Base-by-base conservation (phyloP, 2,329 filamentous ascomycete species). In the Beauveria asiatica region DNA sequence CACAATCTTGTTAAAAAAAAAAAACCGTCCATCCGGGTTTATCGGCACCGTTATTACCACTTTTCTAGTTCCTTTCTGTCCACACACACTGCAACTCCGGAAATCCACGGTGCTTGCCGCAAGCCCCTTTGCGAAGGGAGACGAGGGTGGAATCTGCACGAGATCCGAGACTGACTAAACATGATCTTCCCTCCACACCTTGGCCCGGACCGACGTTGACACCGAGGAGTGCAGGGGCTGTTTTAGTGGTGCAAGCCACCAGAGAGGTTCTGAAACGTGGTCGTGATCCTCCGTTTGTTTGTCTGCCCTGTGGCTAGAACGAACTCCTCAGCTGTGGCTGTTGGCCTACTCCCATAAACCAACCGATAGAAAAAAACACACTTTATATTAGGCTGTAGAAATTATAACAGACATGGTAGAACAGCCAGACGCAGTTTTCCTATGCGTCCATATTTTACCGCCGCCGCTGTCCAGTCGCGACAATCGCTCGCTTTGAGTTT, bases 181-280 rank as follows among this genome's bases (percentile, higher is more conserved):
- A 48, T 17, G 16, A 13, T 48, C 25, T 8, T 19, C 10, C 17
- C 37, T 52, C 30, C 23, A 46, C n/a, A 23, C n/a, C 37, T 13
- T 44, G 23, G 23, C 5, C 9, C 48, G 25, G 48, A 25, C 16
- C 11, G 37, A 19, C 27, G 51, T 30, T 30, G n/a, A 30, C 17
- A 19, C 19, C 6, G 16, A 19, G 6, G 23, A 16, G 2, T 13
- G 8, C 27, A 10, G 30, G 7, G 9, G 30, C 23, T 50, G 55
- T 58, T 44, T 51, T 33, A n/a, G 27, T 23, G 11, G 44, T 51
- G 55, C 55, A 58, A 58, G 46, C 55, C 55, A 50, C 27, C 13
- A 10, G 30, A 10, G 6, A n/a, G 23, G 16, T 30, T 37, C 55
- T 51, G 46, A 58, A 58, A 58, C 55, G 25, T 11, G 25, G 42